These are phyloP conservation scores for Nissolia schottii DNA, from an alignment of 306 rosid genomes.

Conservation along the genomic window DNA sequence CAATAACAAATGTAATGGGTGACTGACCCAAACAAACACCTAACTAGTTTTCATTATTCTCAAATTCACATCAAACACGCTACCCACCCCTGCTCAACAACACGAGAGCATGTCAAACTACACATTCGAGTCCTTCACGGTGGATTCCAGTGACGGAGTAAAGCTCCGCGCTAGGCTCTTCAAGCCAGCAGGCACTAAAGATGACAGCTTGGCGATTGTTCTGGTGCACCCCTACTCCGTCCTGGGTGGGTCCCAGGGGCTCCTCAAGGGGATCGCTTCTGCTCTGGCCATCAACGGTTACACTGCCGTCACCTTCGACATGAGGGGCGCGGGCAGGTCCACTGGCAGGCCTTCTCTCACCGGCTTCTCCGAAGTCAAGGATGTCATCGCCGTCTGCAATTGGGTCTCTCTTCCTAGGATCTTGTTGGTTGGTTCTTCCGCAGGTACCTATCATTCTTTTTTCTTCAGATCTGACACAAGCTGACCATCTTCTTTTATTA, in stretches of 20 bases:
- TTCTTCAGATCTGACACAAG: not conserved
- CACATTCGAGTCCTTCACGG: constrained; percentile 52
- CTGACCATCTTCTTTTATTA: too few species aligned
- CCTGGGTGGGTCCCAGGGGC: constrained; percentile 83
- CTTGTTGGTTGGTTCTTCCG: constrained; percentile 86
- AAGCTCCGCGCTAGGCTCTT: constrained; percentile 67
- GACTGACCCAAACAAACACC: too few species aligned
- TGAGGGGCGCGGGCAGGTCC: constrained; percentile 82
- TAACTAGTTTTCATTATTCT: too few species aligned
- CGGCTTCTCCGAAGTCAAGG: constrained; percentile 78
- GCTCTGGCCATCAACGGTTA: constrained; percentile 63
- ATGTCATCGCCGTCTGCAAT: constrained; percentile 66
- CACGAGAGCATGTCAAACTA: constrained; percentile 55
- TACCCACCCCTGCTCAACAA: too few species aligned
- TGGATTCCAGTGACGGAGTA: constrained; percentile 60
- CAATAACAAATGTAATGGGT: too few species aligned
- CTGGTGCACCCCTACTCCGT: constrained; percentile 93
- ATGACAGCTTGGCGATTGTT: constrained; percentile 42
- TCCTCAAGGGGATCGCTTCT: constrained; percentile 75
- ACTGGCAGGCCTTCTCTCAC: constrained; percentile 75
- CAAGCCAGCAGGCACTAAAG: constrained; percentile 38
- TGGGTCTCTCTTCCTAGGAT: constrained; percentile 47
- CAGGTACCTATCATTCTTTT: constrained; percentile 59
- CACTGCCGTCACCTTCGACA: constrained; percentile 68
- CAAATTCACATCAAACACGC: too few species aligned